Base-by-base conservation (phyloP, 768 basidiomycete genomes). In the Pulveroboletus sp. region DNA sequence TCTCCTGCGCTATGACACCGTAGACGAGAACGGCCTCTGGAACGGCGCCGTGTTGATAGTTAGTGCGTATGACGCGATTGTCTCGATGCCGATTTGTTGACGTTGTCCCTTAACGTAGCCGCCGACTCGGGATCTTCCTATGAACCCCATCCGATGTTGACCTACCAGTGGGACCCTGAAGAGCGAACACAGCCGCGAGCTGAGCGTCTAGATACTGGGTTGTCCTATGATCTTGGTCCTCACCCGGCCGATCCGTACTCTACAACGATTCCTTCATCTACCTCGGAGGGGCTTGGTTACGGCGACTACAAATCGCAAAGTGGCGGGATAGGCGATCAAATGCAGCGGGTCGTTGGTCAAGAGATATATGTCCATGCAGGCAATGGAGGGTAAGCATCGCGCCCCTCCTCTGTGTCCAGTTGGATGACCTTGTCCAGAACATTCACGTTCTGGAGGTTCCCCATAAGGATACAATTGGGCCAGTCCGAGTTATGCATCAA, bases 391-490 rank as follows among this genome's bases (percentile, higher is more conserved):
- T 78, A 53, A 44, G 78, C 65, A 12, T n/a, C 19, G 11, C 12
- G 16, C 17, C 14, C 5, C 22, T 30, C 30, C 35, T 22, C 9
- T 26, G 34, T 14, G 20, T n/a, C 5, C 10, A 5, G 22, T 40
- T 26, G 16, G 41, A 41, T 50, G 31, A 59, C 27, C 2, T 7
- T 34, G 22, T 41, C 26, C 51, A 94, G 93, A 5, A 85, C 86
- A 0, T 93, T 81, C 63, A 91, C 91, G 1, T 99, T 99, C 73
- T 98, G 93, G 89, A 78, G 95, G 45, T 97, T 97, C 71, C 75
- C 84, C 61, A 81, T 97, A 41, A 81, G 85, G 54, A 76, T 99
- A 47, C 92, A 91, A 0, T 67, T 97, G 2, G 75, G 76, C 2
- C 68, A 73, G 9, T 71, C 73, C 31, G 90, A 95, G 71, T 87